Evolutionary conservation across 2,329 filamentous ascomycete genomes (phyloP).

Genomic region (Seiridium unicorne): DNA sequence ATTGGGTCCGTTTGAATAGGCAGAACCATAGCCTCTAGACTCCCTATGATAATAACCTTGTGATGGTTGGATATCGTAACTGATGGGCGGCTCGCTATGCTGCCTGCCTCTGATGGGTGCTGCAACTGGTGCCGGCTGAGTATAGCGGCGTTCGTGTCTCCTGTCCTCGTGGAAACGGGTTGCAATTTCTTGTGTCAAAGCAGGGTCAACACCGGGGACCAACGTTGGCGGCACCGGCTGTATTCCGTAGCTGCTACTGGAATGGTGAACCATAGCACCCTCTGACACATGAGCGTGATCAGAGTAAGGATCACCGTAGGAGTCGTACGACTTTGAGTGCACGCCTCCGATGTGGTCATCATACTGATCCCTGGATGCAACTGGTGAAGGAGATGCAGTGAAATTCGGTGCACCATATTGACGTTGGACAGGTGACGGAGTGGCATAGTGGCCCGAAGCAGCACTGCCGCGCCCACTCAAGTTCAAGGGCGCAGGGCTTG

Average conservation of each 20-base stretch:
- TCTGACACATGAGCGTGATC: neutral
- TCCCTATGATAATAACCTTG: conserved; percentile 16
- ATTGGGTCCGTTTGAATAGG: conserved; percentile 32
- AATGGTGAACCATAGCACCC: conserved; percentile 19
- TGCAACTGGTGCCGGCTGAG: conserved; percentile 32
- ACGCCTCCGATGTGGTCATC: neutral
- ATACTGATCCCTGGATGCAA: conserved; percentile 20
- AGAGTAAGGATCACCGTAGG: neutral
- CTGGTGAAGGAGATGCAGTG: conserved; percentile 26
- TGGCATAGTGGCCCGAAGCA: conserved; percentile 28
- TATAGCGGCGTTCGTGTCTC: conserved; percentile 44
- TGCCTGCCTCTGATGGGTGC: conserved; percentile 41
- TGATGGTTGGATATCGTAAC: conserved; percentile 20
- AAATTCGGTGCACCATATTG: conserved; percentile 29
- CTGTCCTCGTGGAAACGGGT: conserved; percentile 58
- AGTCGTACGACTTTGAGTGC: conserved; percentile 14
- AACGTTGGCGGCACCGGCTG: conserved; percentile 55
- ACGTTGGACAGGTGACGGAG: conserved; percentile 21
- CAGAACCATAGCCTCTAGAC: conserved; percentile 27
- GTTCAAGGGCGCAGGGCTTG: conserved; percentile 44
- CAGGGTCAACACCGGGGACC: conserved; percentile 59
- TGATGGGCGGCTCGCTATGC: conserved; percentile 28
- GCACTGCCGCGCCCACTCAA: conserved; percentile 35
- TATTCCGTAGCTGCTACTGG: conserved; percentile 35
- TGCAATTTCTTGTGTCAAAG: conserved; percentile 53